phyloP scores from a whole-genome alignment of 2,329 filamentous ascomycete genomes.

The Penicillium sp. region DNA sequence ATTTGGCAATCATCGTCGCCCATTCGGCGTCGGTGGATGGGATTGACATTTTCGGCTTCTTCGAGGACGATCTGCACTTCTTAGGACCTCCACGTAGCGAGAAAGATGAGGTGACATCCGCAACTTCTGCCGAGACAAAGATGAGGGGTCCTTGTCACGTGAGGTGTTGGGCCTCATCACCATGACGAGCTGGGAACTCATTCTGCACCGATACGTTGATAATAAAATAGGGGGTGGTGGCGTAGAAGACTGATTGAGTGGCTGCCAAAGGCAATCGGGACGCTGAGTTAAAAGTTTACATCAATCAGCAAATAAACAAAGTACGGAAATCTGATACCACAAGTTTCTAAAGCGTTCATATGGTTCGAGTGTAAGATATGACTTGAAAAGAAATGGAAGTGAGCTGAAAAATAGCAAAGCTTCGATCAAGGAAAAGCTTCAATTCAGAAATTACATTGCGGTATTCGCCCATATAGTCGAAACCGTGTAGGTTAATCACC shows the following conservation, averaged over 20 bases:
- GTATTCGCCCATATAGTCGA: background rate
- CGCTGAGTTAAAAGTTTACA: background rate
- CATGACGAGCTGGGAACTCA: conserved; percentile 14
- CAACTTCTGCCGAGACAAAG: background rate
- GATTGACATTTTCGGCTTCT: conserved; percentile 24
- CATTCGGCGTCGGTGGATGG: conserved; percentile 38
- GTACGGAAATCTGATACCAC: background rate
- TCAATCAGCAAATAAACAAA: background rate
- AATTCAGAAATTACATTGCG: background rate
- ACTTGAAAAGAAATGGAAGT: too few species aligned
- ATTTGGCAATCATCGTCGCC: conserved; percentile 30
- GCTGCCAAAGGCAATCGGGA: background rate
- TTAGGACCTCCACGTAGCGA: conserved; percentile 1
- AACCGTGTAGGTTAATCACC: background rate
- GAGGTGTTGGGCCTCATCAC: conserved; percentile 6
- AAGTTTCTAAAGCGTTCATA: background rate
- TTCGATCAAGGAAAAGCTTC: too few species aligned
- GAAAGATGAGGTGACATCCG: background rate
- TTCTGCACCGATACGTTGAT: conserved; percentile 5
- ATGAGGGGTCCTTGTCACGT: conserved; percentile 19
- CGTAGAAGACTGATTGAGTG: background rate
- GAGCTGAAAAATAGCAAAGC: too few species aligned
- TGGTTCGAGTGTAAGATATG: too few species aligned
- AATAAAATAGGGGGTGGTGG: conserved; percentile 3
- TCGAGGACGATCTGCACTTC: background rate